Base-by-base conservation (phyloP, 164 flowering plant species). In the Taxillus chinensis region DNA sequence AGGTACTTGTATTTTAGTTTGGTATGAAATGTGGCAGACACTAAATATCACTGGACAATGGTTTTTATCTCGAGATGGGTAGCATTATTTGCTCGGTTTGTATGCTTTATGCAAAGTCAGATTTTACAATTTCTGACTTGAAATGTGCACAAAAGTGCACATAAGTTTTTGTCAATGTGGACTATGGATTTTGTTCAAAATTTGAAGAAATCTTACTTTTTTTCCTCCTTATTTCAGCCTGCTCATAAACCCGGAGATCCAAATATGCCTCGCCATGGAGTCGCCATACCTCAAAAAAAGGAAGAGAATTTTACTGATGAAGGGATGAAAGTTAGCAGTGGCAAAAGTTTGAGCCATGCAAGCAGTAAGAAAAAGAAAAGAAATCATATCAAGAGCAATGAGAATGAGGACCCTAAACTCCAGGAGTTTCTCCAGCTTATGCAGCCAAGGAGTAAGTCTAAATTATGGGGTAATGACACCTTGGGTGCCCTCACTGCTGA, bases 381-480 rank as follows among this genome's bases (percentile, higher is more conserved):
- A 55, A 68, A 67, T 8, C 42, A 45, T 66, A 77, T 68, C 56
- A 69, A 77, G 71, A 64, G 62, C 11, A 59, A 15, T 37, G 78
- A 70, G 60, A 66, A 55, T 72, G 75, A 77, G 66, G 97, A 93
- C 56, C 90, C 85, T 59, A 63, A 77, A 65, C 84, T 90, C 66
- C 74, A 74, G 62, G 99, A 93, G 69, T 93, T 90, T 79, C 85
- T 90, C 59, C 73, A 86, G 70, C 85, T 93, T 41, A 86, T 86
- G 95, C 86, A 85, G 71, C 88, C 96, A 37, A 78, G 95, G 42
- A 67, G 41, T 40, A 89, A 83, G 68, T 77, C 92, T 42, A 89
- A 93, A 74, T 67, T 90, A 70, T 93, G 99, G 99, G 86, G 83
- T n/a, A 86, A 93, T 77, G 99, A 93, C 69, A 67, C 86, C 6